phyloP scores from a whole-genome alignment of 192 early-diverging fungal genomes.

The Mortierella alpina region DNA sequence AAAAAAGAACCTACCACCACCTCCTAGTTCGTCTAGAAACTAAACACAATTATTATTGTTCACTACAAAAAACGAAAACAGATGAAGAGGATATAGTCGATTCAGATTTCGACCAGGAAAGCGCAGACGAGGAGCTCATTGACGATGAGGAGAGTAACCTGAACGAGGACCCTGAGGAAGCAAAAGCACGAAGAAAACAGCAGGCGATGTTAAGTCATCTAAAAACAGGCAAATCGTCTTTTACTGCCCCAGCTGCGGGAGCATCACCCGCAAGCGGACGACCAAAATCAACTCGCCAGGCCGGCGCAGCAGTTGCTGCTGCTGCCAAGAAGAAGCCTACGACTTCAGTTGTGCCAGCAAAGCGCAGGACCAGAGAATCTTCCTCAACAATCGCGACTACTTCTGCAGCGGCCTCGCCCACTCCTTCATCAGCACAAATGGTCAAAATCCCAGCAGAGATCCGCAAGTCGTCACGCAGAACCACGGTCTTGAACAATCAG shows the following conservation, averaged over 20 bases:
- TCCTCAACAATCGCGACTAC: slow-evolving; percentile 1
- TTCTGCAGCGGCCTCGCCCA: slow-evolving; percentile 15
- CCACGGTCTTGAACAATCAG: slow-evolving; percentile 62
- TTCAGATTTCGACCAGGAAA: slow-evolving; percentile 66
- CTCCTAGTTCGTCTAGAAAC: not conserved
- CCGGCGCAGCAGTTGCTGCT: not conserved
- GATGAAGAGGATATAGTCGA: slow-evolving; percentile 63
- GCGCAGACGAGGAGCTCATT: slow-evolving; percentile 58
- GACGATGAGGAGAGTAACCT: slow-evolving; percentile 51
- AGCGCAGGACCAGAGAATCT: too few relatives aligned
- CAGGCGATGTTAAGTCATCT: slow-evolving; percentile 40
- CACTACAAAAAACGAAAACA: not conserved
- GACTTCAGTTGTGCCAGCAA: not conserved
- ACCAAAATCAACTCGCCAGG: slow-evolving; percentile 18
- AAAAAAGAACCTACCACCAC: not conserved
- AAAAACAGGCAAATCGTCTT: slow-evolving; percentile 34
- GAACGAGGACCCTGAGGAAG: slow-evolving; percentile 50
- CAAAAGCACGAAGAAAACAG: slow-evolving; percentile 47
- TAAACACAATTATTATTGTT: not conserved
- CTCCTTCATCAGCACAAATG: not conserved
- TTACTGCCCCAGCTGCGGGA: slow-evolving; percentile 1
- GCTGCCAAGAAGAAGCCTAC: slow-evolving; percentile 1
- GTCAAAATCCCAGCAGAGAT: slow-evolving; percentile 45
- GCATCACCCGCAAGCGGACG: slow-evolving; percentile 3
- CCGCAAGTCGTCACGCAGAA: slow-evolving; percentile 62